Percentiles rank a stretch among this genome's conserved stretches.
Evolutionary conservation across 352 stramenopile species (phyloP).

Genomic region (Phytopythium aichiense): DNA sequence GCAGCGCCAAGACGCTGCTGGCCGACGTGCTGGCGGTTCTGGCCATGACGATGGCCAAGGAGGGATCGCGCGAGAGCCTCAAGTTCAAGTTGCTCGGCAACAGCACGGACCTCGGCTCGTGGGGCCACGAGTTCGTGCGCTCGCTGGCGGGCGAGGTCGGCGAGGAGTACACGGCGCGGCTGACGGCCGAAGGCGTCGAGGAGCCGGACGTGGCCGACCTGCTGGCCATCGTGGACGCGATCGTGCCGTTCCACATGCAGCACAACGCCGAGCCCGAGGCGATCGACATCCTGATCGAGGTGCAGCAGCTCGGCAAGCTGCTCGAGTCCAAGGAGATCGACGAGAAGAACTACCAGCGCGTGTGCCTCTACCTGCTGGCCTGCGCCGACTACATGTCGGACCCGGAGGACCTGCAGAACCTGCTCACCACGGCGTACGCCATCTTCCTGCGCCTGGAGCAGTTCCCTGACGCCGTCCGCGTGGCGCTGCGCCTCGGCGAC

Average conservation of each 20-base stretch:
- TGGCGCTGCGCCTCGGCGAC: slow-evolving; percentile 93
- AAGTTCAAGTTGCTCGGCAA: slow-evolving; percentile 91
- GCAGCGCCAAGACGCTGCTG: slow-evolving; percentile 78
- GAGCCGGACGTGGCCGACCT: slow-evolving; percentile 90
- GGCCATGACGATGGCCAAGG: slow-evolving; percentile 98
- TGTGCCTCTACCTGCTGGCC: slow-evolving; percentile 98
- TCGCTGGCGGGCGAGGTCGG: slow-evolving; percentile 97
- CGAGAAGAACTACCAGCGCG: slow-evolving; percentile 97
- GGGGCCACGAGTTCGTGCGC: slow-evolving; percentile 99
- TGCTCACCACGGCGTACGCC: slow-evolving; percentile 91
- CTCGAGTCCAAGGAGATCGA: slow-evolving; percentile 93
- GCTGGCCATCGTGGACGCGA: slow-evolving; percentile 95
- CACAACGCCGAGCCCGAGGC: slow-evolving; percentile 99
- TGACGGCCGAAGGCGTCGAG: slow-evolving; percentile 43
- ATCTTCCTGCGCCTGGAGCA: slow-evolving; percentile 94
- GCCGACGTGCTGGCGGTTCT: slow-evolving; percentile 91
- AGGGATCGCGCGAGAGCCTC: slow-evolving; percentile 86
- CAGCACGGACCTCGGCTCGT: slow-evolving; percentile 90
- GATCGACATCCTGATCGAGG: slow-evolving; percentile 99
- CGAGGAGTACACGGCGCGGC: slow-evolving; percentile 83
- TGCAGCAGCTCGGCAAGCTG: slow-evolving; percentile 95
- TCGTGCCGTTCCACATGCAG: slow-evolving; percentile 98
- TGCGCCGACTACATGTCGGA: slow-evolving; percentile 98
- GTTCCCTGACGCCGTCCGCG: slow-evolving; percentile 94
- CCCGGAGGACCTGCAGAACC: slow-evolving; percentile 94